Conservation (phyloP, 176 grass and related monocot species). For the Dendrocalamus sinicus region DNA sequence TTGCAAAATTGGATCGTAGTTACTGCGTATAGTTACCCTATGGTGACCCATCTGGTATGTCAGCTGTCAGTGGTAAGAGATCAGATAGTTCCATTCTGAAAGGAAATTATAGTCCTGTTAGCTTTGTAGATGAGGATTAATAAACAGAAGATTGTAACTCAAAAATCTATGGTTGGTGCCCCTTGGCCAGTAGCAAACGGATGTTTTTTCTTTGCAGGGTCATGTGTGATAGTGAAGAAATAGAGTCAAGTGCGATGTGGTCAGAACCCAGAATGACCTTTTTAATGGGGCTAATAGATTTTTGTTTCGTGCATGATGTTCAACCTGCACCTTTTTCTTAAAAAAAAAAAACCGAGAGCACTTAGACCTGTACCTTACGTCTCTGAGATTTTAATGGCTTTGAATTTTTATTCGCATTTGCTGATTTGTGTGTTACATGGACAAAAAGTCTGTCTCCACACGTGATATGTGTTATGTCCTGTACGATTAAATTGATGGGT, state of each 20-base stretch:
- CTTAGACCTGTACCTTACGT: neutral
- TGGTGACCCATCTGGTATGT: neutral
- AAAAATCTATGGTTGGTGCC: neutral
- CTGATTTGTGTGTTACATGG: neutral
- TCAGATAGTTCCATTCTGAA: neutral
- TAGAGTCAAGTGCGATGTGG: neutral
- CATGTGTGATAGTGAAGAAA: neutral
- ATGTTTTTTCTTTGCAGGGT: neutral
- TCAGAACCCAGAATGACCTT: neutral
- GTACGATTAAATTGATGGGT: slow-evolving; percentile 8
- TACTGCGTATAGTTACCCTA: slow-evolving; percentile 4
- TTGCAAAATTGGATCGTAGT: neutral
- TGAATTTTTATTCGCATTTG: neutral
- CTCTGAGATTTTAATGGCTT: neutral
- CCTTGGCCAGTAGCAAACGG: neutral
- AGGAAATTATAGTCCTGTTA: neutral
- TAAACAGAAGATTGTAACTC: slow-evolving; percentile 1
- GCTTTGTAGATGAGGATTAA: neutral
- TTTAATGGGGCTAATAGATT: neutral
- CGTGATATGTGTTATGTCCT: neutral
- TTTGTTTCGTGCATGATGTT: neutral
- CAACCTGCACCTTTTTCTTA: neutral
- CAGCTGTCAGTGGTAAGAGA: neutral
- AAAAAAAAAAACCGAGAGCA: too few species aligned
- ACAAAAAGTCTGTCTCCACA: neutral